phyloP scores from a whole-genome alignment of 352 stramenopile genomes.

The Globisporangium irregulare region DNA sequence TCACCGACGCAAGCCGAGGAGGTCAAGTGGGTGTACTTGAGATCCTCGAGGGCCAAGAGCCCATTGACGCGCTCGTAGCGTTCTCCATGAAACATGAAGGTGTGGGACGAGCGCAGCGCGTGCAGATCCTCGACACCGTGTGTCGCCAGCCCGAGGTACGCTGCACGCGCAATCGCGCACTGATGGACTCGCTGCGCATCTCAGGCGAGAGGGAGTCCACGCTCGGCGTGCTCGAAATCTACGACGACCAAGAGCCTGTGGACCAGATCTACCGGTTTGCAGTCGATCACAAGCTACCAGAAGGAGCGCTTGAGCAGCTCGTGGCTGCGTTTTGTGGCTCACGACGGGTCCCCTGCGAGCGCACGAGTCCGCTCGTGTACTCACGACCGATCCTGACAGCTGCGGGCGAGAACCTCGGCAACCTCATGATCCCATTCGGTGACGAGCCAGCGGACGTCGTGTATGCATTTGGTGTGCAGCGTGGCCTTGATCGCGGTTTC shows the following conservation, averaged over 20 bases:
- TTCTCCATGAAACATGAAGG: conserved; percentile 22
- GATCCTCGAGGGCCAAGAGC: conserved; percentile 26
- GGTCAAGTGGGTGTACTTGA: conserved; percentile 18
- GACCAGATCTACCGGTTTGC: conserved; percentile 75
- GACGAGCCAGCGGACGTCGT: conserved; percentile 61
- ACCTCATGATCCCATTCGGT: conserved; percentile 41
- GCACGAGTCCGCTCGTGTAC: conserved; percentile 49
- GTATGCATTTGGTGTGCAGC: conserved; percentile 36
- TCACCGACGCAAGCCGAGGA: conserved; percentile 14
- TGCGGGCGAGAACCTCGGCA: conserved; percentile 32
- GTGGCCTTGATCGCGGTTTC: conserved; percentile 35
- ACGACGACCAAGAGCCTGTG: conserved; percentile 59
- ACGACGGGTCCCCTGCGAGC: conserved; percentile 28
- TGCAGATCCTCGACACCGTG: conserved; percentile 10
- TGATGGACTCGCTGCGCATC: conserved; percentile 54
- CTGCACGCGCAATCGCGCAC: conserved; percentile 38
- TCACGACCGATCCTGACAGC: conserved; percentile 35
- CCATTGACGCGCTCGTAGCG: conserved; percentile 27
- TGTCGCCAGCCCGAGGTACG: not conserved
- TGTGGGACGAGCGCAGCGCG: conserved; percentile 4
- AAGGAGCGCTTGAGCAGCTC: conserved; percentile 37
- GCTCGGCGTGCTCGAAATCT: conserved; percentile 61
- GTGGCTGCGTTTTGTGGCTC: conserved; percentile 30
- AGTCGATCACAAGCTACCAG: conserved; percentile 38
- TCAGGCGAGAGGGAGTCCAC: conserved; percentile 16